A percentile compares a stretch with the other conserved stretches of the same genome.
These are phyloP conservation scores for Coemansia sp. DNA, from an alignment of 192 early-diverging fungal genomes.

Conservation along the genomic window DNA sequence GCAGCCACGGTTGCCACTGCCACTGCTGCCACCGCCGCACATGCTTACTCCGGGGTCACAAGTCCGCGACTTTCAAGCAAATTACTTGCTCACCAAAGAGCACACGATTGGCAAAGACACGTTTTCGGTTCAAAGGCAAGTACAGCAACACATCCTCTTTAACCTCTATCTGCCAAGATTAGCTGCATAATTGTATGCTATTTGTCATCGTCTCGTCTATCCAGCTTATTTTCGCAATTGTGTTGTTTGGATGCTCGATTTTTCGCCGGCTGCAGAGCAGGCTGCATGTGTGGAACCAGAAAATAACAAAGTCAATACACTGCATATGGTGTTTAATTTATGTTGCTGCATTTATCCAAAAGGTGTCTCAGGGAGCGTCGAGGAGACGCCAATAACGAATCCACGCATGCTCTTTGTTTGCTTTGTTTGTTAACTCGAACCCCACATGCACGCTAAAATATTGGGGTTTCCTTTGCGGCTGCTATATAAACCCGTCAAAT, in stretches of 20 bases:
- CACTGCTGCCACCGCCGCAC: constrained; percentile 7
- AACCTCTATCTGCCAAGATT: too few species aligned
- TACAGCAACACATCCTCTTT: neutral
- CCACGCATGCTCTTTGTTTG: neutral
- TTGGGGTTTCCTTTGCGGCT: too few species aligned
- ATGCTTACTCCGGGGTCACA: neutral
- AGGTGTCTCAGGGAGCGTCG: neutral
- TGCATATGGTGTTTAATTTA: neutral
- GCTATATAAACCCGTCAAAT: too few species aligned
- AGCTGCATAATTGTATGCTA: too few species aligned
- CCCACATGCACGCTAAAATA: neutral
- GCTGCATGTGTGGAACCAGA: neutral
- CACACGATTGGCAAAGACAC: neutral
- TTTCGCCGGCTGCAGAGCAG: neutral
- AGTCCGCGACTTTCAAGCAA: neutral
- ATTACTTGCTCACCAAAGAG: neutral
- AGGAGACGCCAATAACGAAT: neutral
- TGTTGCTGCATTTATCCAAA: neutral
- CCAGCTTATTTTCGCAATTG: too few species aligned
- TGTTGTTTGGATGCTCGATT: too few species aligned
- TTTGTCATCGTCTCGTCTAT: too few species aligned
- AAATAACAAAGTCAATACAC: neutral
- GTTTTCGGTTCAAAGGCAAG: constrained; percentile 7
- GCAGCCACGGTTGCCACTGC: constrained; percentile 7
- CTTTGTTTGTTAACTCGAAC: neutral